Evolutionary conservation across 164 flowering plant species (phyloP).

Genomic region (Umbellularia californica): DNA sequence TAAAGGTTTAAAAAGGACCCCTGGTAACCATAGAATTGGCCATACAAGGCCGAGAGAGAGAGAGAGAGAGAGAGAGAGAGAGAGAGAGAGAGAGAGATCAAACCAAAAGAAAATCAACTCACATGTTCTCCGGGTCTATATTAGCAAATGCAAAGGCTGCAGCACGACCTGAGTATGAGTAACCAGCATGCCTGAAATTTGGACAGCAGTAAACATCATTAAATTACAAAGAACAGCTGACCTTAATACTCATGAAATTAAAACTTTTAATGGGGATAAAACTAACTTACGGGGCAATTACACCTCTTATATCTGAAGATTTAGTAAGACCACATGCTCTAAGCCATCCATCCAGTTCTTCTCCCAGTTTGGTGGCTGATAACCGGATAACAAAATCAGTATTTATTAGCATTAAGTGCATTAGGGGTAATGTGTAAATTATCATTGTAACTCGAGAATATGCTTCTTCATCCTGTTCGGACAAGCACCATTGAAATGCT

Average conservation of each 20-base stretch:
- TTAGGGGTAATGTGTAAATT: not conserved
- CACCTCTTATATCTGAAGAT: constrained; percentile 86
- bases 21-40: not conserved
- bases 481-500: not conserved
- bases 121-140: constrained; percentile 87
- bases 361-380: constrained; percentile 58
- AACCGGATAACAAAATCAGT: not conserved
- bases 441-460: not conserved
- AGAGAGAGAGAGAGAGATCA: not conserved
- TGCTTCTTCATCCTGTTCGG: not conserved
- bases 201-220: constrained; percentile 14
- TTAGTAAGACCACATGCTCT: constrained; percentile 54
- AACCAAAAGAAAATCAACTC: constrained; percentile 15
- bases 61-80: constrained; percentile 9
- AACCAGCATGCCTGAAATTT: constrained; percentile 87
- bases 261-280: not conserved
- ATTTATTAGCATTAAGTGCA: not conserved
- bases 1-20: too few species aligned
- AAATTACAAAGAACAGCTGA: not conserved
- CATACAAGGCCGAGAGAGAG: not conserved
- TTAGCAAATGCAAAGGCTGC: constrained; percentile 96
- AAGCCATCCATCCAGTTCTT: constrained; percentile 91
- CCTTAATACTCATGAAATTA: not conserved
- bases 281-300: constrained; percentile 90
- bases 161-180: constrained; percentile 93